Evolutionary conservation across 2,329 filamentous ascomycete genomes (phyloP), one percentile per base, ranked within the genome.

Genomic region (Atkinsonella texensis): DNA sequence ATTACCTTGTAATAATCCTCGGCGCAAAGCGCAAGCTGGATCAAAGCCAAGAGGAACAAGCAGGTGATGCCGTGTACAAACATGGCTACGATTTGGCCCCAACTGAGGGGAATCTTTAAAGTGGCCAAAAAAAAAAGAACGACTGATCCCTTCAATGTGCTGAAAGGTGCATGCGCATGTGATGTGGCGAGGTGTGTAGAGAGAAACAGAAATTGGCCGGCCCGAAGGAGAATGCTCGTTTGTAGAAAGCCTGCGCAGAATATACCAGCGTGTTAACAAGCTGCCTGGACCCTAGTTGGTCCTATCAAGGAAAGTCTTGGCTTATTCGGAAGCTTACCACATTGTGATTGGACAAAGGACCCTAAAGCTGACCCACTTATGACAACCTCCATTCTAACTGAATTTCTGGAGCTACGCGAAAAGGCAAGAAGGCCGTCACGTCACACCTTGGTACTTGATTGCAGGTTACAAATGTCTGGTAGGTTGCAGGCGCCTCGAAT

Each of bases 1-100:
- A 64, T 50, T 66, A 85, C 85, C 68, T 89, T 88, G 70, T 93
- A 93, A 64, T 83, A 91, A 66, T 93, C 87, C 63, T 90, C 76
- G 40, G 74, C 74, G 65, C 78, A 81, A 52, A 77, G 58, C 17
- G 69, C 77, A 53, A 83, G 59, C 60, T 81, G 77, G 54, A 74
- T 62, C 12, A 83, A 62, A 44, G 73, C 70, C 55, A 81, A 63
- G 54, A 83, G 68, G 59, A 80, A 60, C 52, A 72, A 66, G 63
- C 80, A 65, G 55, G 73, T 67, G 61, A 73, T 70, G 54, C 69
- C 70, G 62, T 63, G 68, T 56, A 79, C 64, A 65, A 78, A 71
- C 79, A 83, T 80, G 56, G 64, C 69, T 64, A 46, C 35, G 49
- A 3, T 32, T 35, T 38, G 35, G 49, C 55, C 55, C 55, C 57